These are phyloP conservation scores for Penicillium hordei DNA, from an alignment of 2,329 filamentous ascomycete species.

Conservation along the genomic window DNA sequence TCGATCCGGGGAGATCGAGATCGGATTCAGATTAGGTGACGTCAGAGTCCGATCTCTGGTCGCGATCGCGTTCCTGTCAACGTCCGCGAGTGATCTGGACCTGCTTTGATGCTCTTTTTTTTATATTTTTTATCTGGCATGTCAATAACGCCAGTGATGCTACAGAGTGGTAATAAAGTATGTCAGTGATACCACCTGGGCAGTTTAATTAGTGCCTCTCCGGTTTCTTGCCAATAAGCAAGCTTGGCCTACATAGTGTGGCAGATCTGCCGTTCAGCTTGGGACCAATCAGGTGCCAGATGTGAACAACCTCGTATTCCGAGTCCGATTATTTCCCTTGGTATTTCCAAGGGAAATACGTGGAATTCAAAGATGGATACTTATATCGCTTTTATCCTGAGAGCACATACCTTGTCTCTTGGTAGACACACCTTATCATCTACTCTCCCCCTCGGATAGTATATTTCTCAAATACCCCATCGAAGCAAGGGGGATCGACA, in stretches of 20 bases:
- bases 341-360: too few relatives aligned
- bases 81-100: background rate
- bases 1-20: background rate
- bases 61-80: background rate
- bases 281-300: background rate
- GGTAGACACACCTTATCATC: background rate
- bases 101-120: background rate
- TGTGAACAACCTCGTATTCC: background rate
- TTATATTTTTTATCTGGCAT: background rate
- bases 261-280: background rate
- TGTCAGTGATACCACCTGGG: background rate
- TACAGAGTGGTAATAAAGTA: background rate
- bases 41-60: constrained; percentile 1
- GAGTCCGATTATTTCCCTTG: background rate
- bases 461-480: background rate
- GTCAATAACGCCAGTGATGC: background rate
- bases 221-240: background rate
- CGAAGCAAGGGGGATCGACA: constrained; percentile 1
- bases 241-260: too few relatives aligned
- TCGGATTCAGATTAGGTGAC: constrained; percentile 1
- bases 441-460: background rate
- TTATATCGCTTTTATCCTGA: too few relatives aligned
- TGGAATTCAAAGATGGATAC: background rate
- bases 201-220: background rate
- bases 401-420: background rate